Conservation (phyloP, 1,284 basidiomycete genomes). For the Leccinum solheimii region DNA sequence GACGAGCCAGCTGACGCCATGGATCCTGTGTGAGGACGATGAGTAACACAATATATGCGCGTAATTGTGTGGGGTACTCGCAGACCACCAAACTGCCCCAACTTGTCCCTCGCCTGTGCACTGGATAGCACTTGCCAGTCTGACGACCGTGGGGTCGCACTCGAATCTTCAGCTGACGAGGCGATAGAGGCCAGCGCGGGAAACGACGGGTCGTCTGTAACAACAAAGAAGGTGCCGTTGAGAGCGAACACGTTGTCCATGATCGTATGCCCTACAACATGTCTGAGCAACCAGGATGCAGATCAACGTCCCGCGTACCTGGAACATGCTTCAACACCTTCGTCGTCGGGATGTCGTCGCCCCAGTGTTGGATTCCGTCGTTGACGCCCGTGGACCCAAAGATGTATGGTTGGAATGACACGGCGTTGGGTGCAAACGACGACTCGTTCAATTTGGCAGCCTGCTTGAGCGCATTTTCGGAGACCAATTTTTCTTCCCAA, state of each 20-base stretch:
- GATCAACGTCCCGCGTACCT: conserved; percentile 42
- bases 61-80: conserved; percentile 33
- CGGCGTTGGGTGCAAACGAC: not conserved
- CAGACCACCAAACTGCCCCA: conserved; percentile 61
- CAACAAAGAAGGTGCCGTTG: conserved; percentile 69
- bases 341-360: conserved; percentile 50
- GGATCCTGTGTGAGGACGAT: conserved; percentile 40
- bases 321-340: conserved; percentile 57
- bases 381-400: conserved; percentile 49
- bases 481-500: conserved; percentile 60
- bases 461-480: conserved; percentile 44
- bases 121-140: conserved; percentile 67
- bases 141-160: conserved; percentile 51
- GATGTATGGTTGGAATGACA: conserved; percentile 28
- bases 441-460: conserved; percentile 33
- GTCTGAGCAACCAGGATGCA: conserved; percentile 3
- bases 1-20: conserved; percentile 58
- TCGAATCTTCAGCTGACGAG: conserved; percentile 39
- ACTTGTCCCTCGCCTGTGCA: conserved; percentile 47
- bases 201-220: conserved; percentile 56
- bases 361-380: conserved; percentile 56
- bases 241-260: conserved; percentile 73
- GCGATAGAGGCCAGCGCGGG: conserved; percentile 54
- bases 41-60: not conserved
- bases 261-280: conserved; percentile 69